Base-by-base conservation (phyloP, 2,329 filamentous ascomycete species). In the Colletotrichum sp. region DNA sequence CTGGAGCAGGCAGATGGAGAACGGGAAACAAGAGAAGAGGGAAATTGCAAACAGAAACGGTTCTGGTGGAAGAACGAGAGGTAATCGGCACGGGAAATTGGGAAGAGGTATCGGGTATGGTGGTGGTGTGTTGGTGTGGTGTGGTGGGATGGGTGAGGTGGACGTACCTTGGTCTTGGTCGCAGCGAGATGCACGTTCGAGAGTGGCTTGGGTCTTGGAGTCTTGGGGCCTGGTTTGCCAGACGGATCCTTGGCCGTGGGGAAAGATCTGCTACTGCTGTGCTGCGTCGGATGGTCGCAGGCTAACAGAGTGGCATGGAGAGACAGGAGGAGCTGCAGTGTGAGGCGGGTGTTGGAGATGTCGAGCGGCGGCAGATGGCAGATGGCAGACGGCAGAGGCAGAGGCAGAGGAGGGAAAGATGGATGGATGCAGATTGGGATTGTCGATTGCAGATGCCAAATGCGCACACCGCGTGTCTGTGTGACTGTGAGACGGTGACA, bases 151-250 rank as follows among this genome's bases (percentile, higher is more conserved):
- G 36, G 36, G 65, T 34, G 65, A 34, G 26, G 28, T 55, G 49
- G 65, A 21, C 65, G 52, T 49, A 66, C 63, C 36, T 52, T 66
- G 55, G 55, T 18, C 67, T 62, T 60, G 34, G 49, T 49, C 34
- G 32, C 63, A 26, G 62, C 32, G 16, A 26, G 49, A 28, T 44
- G 68, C 69, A 68, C 55, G 57, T 64, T 64, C 36, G 32, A 60
- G 30, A 34, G 64, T 76, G 73, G 74, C 68, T 73, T 74, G 59
- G 67, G 66, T 66, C 60, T 74, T 68, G 69, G 8, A 68, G 68
- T 16, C 70, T 67, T 16, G 71, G 79, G 80, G 72, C 77, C 18
- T 81, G 8, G 77, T 55, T 32, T 49, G 9, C 49, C 18, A 49
- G 44, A 18, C 44, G n/a, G 52, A 18, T 63, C 57, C 28, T 49